A percentile compares a stretch with the other conserved stretches of the same genome.
phyloP scores from a whole-genome alignment of 1,284 basidiomycete genomes.

The Pseudozyma sp. region DNA sequence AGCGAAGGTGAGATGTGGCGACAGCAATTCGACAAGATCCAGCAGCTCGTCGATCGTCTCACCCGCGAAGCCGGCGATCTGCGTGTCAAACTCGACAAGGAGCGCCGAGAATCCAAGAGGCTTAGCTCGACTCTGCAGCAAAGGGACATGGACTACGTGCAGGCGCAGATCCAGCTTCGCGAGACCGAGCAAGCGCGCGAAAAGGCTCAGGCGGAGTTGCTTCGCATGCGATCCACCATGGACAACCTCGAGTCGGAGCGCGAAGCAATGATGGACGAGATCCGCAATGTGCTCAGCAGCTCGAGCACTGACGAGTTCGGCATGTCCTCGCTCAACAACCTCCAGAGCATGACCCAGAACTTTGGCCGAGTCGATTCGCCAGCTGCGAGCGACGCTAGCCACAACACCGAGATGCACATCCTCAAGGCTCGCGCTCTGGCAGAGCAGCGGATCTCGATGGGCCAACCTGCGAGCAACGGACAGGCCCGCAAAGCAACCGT shows the following conservation, averaged over 20 bases:
- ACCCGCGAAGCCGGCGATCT: constrained; percentile 82
- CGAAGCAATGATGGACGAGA: constrained; percentile 66
- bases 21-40: constrained; percentile 89
- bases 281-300: constrained; percentile 55
- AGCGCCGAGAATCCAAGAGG: constrained; percentile 84
- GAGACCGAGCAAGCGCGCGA: constrained; percentile 64
- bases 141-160: constrained; percentile 59
- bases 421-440: constrained; percentile 57
- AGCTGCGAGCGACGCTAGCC: constrained; percentile 39
- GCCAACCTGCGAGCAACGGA: constrained; percentile 18
- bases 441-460: constrained; percentile 60
- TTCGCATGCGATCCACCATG: constrained; percentile 59
- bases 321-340: constrained; percentile 48
- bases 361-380: constrained; percentile 35
- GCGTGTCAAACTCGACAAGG: constrained; percentile 83
- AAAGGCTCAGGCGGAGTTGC: constrained; percentile 55
- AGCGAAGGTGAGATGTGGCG: constrained; percentile 88
- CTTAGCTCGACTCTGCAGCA: constrained; percentile 72
- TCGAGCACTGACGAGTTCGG: constrained; percentile 44
- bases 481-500: constrained; percentile 19
- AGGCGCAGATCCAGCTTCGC: constrained; percentile 56
- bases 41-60: constrained; percentile 85
- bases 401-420: constrained; percentile 56
- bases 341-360: constrained; percentile 41
- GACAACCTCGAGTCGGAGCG: constrained; percentile 58